phyloP scores from a whole-genome alignment of 257 asterid genomes.

The Solanum boliviense region DNA sequence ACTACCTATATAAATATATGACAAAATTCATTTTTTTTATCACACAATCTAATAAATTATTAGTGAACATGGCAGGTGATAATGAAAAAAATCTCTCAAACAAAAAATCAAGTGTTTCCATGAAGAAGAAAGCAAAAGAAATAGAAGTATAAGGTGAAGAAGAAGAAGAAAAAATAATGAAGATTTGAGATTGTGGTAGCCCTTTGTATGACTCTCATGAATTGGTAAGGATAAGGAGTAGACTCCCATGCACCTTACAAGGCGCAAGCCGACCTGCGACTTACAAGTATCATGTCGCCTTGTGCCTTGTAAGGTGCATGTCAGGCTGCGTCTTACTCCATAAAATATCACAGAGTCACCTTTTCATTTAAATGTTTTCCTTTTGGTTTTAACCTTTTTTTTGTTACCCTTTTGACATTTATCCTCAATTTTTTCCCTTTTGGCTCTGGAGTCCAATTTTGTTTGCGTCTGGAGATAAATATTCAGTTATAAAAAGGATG shows the following conservation, averaged over 20 bases:
- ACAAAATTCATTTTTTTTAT: neutral
- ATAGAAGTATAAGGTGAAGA: neutral
- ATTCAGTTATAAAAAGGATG: neutral
- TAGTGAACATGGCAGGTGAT: neutral
- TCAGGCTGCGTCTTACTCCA: neutral
- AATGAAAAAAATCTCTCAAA: neutral
- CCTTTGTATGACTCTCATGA: slow-evolving; percentile 64
- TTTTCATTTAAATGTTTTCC: neutral
- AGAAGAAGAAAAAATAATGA: neutral
- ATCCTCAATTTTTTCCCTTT: too few species aligned
- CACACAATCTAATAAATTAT: neutral
- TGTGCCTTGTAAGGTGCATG: neutral
- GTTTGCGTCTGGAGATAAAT: neutral
- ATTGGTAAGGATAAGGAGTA: slow-evolving; percentile 1
- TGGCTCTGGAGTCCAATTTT: too few species aligned
- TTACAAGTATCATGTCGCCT: neutral
- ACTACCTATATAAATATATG: neutral
- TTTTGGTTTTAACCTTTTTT: neutral
- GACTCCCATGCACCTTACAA: neutral
- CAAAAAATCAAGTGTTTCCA: neutral
- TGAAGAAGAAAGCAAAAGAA: neutral
- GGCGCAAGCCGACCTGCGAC: neutral
- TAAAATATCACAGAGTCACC: neutral
- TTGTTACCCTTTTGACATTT: neutral
- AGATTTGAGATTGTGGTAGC: slow-evolving; percentile 63